Conservation (phyloP, 257 asterid species). For the Agastache rugosa region DNA sequence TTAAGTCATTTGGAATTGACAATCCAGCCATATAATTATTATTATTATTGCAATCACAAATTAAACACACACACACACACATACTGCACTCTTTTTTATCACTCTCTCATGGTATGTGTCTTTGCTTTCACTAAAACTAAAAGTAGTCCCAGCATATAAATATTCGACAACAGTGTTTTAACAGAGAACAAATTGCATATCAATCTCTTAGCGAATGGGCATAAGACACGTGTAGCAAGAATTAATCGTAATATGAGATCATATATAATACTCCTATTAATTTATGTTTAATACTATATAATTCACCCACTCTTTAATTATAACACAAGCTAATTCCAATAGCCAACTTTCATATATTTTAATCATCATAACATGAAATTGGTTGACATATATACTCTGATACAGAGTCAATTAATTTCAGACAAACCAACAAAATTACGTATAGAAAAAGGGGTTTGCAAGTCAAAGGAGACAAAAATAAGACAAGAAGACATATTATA, state of each 20-base stretch:
- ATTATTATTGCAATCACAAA: neutral
- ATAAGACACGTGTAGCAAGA: neutral
- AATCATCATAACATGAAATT: neutral
- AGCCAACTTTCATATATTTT: neutral
- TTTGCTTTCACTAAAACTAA: neutral
- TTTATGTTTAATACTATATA: neutral
- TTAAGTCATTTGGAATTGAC: constrained; percentile 38
- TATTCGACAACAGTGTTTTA: neutral
- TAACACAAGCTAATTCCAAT: neutral
- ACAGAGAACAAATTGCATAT: neutral
- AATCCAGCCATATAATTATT: constrained; percentile 26
- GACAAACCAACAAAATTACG: neutral
- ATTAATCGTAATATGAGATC: neutral
- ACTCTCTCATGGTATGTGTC: neutral
- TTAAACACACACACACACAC: neutral
- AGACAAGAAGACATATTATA: neutral
- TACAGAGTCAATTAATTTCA: neutral
- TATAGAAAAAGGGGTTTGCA: neutral
- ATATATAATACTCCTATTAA: neutral
- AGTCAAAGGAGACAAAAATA: constrained; percentile 5
- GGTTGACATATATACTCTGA: neutral
- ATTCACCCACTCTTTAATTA: neutral
- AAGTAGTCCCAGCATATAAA: neutral
- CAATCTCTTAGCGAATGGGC: neutral
- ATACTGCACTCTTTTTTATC: neutral